Evolutionary conservation across 2,329 filamentous ascomycete species (phyloP).

Genomic region (Reticulascus tulasneorum): DNA sequence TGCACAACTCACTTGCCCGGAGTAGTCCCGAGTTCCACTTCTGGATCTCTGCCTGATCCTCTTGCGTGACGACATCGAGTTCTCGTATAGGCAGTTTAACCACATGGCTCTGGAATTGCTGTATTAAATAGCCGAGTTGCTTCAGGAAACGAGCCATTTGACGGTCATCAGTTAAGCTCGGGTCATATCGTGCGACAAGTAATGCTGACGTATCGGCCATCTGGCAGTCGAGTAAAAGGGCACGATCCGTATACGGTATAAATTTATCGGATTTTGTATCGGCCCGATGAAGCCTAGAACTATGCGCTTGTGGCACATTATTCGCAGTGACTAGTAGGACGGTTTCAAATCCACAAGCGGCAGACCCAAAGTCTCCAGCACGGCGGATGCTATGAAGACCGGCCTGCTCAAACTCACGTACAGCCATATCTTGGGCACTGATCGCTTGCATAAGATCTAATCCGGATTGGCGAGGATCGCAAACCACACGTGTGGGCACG

Average conservation of each 20-base stretch:
- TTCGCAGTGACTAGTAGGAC: background rate
- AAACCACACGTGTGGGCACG: conserved; percentile 1
- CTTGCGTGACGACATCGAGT: no score
- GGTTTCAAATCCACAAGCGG: conserved; percentile 1
- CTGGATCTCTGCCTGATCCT: no score
- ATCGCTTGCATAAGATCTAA: background rate
- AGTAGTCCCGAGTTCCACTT: no score
- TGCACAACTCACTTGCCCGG: no score
- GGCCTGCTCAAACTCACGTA: no score
- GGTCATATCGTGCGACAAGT: conserved; percentile 2
- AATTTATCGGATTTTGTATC: background rate
- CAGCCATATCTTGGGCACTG: no score
- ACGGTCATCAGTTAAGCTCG: background rate
- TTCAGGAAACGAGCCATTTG: conserved; percentile 5
- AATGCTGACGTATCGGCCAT: background rate
- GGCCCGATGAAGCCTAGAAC: conserved; percentile 1
- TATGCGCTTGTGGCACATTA: background rate
- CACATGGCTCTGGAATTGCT: background rate
- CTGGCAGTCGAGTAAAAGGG: conserved; percentile 2
- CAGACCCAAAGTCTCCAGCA: no score
- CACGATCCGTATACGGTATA: conserved; percentile 1
- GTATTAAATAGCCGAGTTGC: conserved; percentile 3
- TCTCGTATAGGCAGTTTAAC: background rate
- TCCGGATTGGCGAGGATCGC: background rate
- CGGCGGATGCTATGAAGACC: no score